Percentiles rank a stretch among this genome's conserved stretches.
These are phyloP conservation scores for Pseudoperonospora humuli DNA, from an alignment of 352 stramenopile species.

Conservation along the genomic window DNA sequence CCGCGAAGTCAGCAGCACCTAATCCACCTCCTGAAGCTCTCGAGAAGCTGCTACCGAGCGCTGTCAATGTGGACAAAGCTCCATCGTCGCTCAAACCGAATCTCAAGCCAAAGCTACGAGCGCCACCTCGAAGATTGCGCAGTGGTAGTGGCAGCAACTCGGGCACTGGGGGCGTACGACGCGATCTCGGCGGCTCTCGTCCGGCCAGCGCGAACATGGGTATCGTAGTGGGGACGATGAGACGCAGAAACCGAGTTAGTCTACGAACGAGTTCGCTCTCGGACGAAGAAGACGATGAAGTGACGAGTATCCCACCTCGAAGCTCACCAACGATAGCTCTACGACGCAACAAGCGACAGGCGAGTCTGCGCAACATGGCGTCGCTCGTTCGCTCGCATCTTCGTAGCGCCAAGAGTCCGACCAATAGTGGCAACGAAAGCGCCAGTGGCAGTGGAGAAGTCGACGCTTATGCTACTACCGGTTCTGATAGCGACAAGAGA, in stretches of 20 bases:
- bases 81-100: conserved; percentile 12
- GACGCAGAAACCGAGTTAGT: conserved; percentile 28
- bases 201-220: conserved; percentile 27
- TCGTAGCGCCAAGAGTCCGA: conserved; percentile 29
- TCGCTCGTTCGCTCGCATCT: conserved; percentile 54
- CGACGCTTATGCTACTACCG: neutral
- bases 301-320: conserved; percentile 7
- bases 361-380: conserved; percentile 59
- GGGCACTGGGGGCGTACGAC: conserved; percentile 7
- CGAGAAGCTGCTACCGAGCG: conserved; percentile 4
- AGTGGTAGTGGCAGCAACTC: conserved; percentile 44
- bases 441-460: neutral
- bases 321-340: conserved; percentile 1
- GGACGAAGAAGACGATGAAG: conserved; percentile 24
- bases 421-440: neutral
- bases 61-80: conserved; percentile 1
- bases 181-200: conserved; percentile 16
- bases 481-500: conserved; percentile 1
- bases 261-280: conserved; percentile 23
- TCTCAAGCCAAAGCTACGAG: conserved; percentile 12
- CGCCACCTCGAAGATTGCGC: conserved; percentile 36
- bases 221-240: conserved; percentile 31
- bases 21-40: neutral
- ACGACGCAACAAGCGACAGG: conserved; percentile 31
- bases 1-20: neutral